Conservation (phyloP, 2,329 filamentous ascomycete species). For the Fusarium hainanense region DNA sequence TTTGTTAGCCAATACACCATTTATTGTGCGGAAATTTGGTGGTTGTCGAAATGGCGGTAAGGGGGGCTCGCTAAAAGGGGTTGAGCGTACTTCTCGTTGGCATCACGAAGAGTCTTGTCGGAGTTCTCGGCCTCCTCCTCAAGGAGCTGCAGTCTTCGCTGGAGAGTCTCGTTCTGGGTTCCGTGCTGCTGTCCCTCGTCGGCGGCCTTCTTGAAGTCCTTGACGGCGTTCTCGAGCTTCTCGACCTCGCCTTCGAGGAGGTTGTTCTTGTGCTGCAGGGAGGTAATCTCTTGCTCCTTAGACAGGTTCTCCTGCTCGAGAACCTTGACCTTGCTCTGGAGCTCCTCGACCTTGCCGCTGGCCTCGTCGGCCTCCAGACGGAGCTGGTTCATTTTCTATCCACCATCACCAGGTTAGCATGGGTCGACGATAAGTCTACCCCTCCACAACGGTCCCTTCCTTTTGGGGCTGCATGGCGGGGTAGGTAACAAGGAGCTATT, state of each 20-base stretch:
- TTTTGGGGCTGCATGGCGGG: constrained; percentile 47
- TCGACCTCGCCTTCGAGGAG: constrained; percentile 91
- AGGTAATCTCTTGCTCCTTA: constrained; percentile 99
- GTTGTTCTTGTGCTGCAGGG: constrained; percentile 93
- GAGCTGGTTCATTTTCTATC: constrained; percentile 92
- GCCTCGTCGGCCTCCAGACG: constrained; percentile 93
- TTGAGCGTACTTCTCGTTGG: constrained; percentile 92
- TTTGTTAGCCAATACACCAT: constrained; percentile 31
- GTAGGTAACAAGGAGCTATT: constrained; percentile 44
- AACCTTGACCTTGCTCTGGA: constrained; percentile 85
- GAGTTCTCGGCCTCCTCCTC: constrained; percentile 98
- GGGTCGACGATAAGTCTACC: constrained; percentile 42
- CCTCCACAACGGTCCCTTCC: constrained; percentile 47
- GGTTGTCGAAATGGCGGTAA: constrained; percentile 41
- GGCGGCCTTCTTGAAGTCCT: constrained; percentile 87
- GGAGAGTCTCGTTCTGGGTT: constrained; percentile 90
- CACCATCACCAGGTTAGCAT: constrained; percentile 42
- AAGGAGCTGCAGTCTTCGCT: constrained; percentile 91
- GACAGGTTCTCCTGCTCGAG: constrained; percentile 94
- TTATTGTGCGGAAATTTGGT: constrained; percentile 6
- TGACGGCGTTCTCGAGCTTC: constrained; percentile 86
- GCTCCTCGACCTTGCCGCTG: constrained; percentile 83
- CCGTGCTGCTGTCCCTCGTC: constrained; percentile 85
- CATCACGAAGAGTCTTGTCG: constrained; percentile 95
- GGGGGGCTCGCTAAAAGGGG: constrained; percentile 27